phyloP scores from a whole-genome alignment of 1,284 basidiomycete species.

The Phylloporus gajari region DNA sequence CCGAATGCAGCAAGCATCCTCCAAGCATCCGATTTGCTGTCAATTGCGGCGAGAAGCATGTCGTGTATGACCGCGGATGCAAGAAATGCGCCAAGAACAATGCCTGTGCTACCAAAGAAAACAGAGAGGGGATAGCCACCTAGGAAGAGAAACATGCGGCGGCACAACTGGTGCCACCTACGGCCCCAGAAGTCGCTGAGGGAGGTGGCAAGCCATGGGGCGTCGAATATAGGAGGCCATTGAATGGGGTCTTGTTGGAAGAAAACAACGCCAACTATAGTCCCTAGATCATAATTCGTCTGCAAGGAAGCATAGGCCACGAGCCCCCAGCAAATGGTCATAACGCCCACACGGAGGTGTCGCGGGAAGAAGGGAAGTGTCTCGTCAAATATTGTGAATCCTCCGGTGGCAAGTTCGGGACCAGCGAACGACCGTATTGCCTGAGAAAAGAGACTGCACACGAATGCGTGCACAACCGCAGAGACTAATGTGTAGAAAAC shows the following conservation, averaged over 20 bases:
- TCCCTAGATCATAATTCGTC: not conserved
- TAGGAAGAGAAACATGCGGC: slow-evolving; percentile 44
- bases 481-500: not conserved
- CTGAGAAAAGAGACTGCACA: not conserved
- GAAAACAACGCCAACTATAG: not conserved
- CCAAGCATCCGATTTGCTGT: not conserved
- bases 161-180: slow-evolving; percentile 55
- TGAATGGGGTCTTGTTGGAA: not conserved
- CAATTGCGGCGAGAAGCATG: not conserved
- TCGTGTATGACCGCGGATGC: not conserved
- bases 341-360: not conserved
- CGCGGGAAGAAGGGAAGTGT: not conserved
- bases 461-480: not conserved
- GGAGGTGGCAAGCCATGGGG: slow-evolving; percentile 51
- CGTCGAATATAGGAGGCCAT: slow-evolving; percentile 53
- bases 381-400: not conserved
- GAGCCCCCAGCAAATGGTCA: not conserved
- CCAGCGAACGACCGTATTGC: not conserved
- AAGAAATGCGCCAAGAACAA: not conserved
- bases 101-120: not conserved
- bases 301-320: not conserved
- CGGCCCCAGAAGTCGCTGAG: slow-evolving; percentile 53
- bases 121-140: slow-evolving; percentile 36
- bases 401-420: not conserved
- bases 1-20: not conserved